Conservation (phyloP, 225 moss, liverwort and hornwort species). For the Rhytidiadelphus loreus region DNA sequence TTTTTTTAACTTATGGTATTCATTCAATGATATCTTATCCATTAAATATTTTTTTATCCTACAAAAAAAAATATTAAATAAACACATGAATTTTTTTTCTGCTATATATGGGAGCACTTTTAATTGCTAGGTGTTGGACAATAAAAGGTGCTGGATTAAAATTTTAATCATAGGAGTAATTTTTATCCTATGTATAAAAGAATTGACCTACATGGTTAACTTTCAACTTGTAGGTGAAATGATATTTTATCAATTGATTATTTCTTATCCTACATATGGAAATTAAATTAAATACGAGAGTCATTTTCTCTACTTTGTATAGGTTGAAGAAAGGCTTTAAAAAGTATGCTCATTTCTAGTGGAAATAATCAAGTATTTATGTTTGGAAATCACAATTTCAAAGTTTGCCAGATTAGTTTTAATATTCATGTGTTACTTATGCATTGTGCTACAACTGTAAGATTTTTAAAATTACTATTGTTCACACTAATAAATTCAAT, state of each 20-base stretch:
- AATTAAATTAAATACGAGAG: not conserved
- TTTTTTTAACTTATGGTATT: too few relatives aligned
- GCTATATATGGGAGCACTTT: not conserved
- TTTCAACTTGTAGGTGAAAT: not conserved
- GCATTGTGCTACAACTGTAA: not conserved
- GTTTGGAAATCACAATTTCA: not conserved
- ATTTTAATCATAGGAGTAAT: not conserved
- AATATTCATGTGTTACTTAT: not conserved
- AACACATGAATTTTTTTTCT: not conserved
- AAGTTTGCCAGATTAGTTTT: not conserved
- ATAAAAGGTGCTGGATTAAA: too few relatives aligned
- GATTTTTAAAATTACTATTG: too few relatives aligned
- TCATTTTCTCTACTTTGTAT: not conserved
- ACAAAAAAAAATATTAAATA: not conserved
- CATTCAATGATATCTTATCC: not conserved
- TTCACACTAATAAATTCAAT: not conserved
- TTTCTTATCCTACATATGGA: not conserved
- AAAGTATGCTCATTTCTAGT: not conserved
- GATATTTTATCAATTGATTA: not conserved
- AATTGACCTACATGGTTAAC: not conserved
- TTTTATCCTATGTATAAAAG: not conserved
- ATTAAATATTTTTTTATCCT: not conserved
- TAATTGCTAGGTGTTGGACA: not conserved
- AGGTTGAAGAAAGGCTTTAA: fast-evolving
- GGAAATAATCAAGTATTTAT: not conserved